These are phyloP conservation scores for Glycine soja DNA, from an alignment of 306 rosid genomes.

Conservation along the genomic window DNA sequence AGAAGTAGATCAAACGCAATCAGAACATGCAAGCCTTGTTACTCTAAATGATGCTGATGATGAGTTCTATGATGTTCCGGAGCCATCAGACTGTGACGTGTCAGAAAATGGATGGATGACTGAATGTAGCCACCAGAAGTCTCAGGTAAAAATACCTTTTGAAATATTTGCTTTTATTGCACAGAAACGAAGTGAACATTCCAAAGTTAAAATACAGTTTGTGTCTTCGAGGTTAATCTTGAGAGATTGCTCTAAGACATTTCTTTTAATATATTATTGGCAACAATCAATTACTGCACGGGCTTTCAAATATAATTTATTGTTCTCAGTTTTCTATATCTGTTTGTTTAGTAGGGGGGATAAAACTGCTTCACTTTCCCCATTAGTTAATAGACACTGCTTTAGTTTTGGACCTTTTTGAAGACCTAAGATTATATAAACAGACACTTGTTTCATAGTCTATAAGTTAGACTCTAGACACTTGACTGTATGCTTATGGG, in stretches of 20 bases:
- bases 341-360: constrained; percentile 16
- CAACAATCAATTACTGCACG: constrained; percentile 32
- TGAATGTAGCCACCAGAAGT: constrained; percentile 55
- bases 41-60: constrained; percentile 67
- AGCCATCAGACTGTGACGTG: constrained; percentile 67
- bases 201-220: constrained; percentile 14
- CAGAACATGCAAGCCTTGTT: constrained; percentile 65
- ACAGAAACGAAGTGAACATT: constrained; percentile 32
- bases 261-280: constrained; percentile 28
- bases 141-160: constrained; percentile 52
- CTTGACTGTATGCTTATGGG: not conserved
- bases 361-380: constrained; percentile 11
- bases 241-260: not conserved
- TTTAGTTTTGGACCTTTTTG: constrained; percentile 5
- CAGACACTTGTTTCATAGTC: constrained; percentile 19
- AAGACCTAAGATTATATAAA: constrained; percentile 16
- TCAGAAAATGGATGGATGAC: constrained; percentile 81
- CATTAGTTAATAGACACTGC: constrained; percentile 8
- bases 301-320: constrained; percentile 35
- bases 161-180: constrained; percentile 30
- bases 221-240: constrained; percentile 35
- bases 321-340: constrained; percentile 22
- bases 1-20: constrained; percentile 59
- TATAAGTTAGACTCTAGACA: not conserved
- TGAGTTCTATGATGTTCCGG: constrained; percentile 91